Base-by-base conservation (phyloP, 371 early-diverging fungal species). In the Mucor circinelloides region DNA sequence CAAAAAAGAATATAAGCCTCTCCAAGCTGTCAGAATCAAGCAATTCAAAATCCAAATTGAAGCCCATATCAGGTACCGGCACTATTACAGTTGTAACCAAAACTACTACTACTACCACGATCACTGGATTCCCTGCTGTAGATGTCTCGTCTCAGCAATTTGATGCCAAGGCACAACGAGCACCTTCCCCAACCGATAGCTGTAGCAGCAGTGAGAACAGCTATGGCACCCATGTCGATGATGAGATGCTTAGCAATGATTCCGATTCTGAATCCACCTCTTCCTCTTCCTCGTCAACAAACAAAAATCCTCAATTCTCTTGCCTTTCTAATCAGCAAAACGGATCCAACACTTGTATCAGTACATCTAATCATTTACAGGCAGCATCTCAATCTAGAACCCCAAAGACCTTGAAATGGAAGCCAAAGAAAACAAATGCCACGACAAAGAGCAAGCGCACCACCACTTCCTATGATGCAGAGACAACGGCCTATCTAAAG, bases 381-480 rank as follows among this genome's bases (percentile, higher is more conserved):
- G 6, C 8, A 6, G 19, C 7, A 19, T 44, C 19, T 44, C 17
- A 23, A 27, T 52, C 27, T 6, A 12, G 8, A 23, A 25, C 52
- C 6, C 27, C 52, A 25, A 52, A 52, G 8, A 23, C 2, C 52
- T 2, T 23, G 23, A 52, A 52, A 23, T 15, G 8, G 2, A 52
- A 52, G 25, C 2, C 23, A 15, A 52, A 1, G 23, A 27, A 27
- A 52, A 23, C 25, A 10, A 52, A 0, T 0, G 7, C 52, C 13
- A 46, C 15, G 1, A 9, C 9, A 28, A 55, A 40, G 21, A 40
- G 52, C 36, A 42, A 60, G 65, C 38, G 81, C 2, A 82, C 82
- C n/a, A 76, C 74, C 9, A 82, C 82, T 12, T 79, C 79, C 1
- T 82, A 82, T 46, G 82, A 82, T 58, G 63, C 69, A 12, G 62